Base-by-base conservation (phyloP, 768 basidiomycete genomes). In the Cystobasidium onofrii region DNA sequence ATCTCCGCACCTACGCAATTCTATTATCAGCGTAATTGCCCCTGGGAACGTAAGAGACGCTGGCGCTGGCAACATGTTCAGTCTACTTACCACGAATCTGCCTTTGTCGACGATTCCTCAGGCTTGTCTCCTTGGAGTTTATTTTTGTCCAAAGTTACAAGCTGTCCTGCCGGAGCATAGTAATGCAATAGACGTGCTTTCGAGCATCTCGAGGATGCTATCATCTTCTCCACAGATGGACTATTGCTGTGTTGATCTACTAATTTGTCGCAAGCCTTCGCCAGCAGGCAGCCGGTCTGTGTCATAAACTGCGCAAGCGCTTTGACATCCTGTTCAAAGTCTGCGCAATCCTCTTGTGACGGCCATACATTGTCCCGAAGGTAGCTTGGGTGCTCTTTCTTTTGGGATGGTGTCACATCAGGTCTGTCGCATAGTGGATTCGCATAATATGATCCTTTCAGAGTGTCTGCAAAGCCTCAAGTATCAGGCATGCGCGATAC, bases 111-210 rank as follows among this genome's bases (percentile, higher is more conserved):
- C 20, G 27, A 6, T 6, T 6, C 27, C 6, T 20, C 52, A 7
- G 20, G 4, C 31, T 29, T 33, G 67, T 27, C 33, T n/a, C n/a
- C n/a, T 10, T 12, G 31, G 17, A 10, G 50, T 4, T 6, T 6
- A 46, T 36, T 25, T 33, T 43, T 2, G 18, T 36, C 74, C n/a
- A 75, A 20, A 6, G 39, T 15, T 6, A 74, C 29, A 41, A 33
- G 12, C 69, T 62, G 71, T 1, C 31, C 75, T 0, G 57, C 67
- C 1, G 69, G 87, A 18, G 95, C 90, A 78, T 93, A 99, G 81
- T 99, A 99, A 80, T 99, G 95, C n/a, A 99, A 84, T 15, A 99
- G 85, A 36, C 96, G 86, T 1, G 91, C 95, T 81, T 98, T 98
- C 44, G 87, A 90, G 4, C 90, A 91, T 78, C 89, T 88, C 9